Conservation (phyloP, 805 yeast species). For the Ogataea henricii region DNA sequence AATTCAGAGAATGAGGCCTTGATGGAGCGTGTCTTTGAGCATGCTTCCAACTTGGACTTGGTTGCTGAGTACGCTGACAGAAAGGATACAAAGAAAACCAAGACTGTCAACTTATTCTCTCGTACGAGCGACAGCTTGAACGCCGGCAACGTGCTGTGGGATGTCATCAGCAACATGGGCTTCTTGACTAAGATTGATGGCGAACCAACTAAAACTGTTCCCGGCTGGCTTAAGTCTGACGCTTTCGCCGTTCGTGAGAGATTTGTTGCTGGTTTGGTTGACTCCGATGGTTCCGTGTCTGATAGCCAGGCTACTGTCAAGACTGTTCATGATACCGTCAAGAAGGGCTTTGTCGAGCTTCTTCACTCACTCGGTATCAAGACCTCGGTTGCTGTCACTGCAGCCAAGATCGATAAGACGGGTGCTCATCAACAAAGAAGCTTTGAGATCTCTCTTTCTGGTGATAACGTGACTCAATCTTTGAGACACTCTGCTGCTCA, state of each 20-base stretch:
- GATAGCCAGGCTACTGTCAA: constrained; percentile 31
- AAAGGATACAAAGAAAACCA: constrained; percentile 1
- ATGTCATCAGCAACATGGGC: constrained; percentile 26
- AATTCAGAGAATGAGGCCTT: constrained; percentile 33
- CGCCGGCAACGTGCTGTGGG: constrained; percentile 35
- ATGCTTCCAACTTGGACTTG: constrained; percentile 31
- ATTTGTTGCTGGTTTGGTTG: constrained; percentile 47
- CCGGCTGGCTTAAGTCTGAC: constrained; percentile 38
- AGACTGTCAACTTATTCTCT: constrained; percentile 12
- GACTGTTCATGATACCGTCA: constrained; percentile 34
- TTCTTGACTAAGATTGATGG: constrained; percentile 18
- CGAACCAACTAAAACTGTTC: constrained; percentile 36
- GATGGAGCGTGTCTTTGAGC: constrained; percentile 28
- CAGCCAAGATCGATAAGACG: constrained; percentile 26
- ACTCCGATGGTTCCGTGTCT: constrained; percentile 36
- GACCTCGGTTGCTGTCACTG: constrained; percentile 31
- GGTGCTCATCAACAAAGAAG: constrained; percentile 3
- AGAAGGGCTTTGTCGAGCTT: constrained; percentile 39
- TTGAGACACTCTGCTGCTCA: constrained; percentile 30
- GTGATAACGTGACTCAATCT: constrained; percentile 30
- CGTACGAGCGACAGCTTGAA: constrained; percentile 5
- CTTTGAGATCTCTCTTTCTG: constrained; percentile 26
- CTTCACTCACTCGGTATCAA: constrained; percentile 48
- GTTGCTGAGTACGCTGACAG: constrained; percentile 6
- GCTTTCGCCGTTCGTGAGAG: constrained; percentile 44